These are phyloP conservation scores for Candida ulmi DNA, from an alignment of 805 yeast genomes.

Conservation along the genomic window DNA sequence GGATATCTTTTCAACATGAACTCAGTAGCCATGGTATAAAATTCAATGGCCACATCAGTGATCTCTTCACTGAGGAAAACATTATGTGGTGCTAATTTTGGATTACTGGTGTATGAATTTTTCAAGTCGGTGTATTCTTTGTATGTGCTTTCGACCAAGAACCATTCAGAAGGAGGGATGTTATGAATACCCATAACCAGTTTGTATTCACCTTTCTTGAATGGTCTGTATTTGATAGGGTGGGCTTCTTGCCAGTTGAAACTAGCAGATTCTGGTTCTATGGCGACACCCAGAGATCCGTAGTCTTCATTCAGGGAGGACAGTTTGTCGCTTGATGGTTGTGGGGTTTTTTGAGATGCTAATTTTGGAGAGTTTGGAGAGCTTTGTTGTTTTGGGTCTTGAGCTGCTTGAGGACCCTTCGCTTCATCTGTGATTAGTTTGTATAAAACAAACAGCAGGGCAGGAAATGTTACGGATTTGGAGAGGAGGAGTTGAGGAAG, in stretches of 20 bases:
- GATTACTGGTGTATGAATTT: constrained; percentile 26
- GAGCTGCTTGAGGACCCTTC: too few relatives aligned
- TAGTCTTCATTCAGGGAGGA: neutral
- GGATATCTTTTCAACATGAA: constrained; percentile 22
- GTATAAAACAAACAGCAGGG: neutral
- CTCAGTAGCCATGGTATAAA: constrained; percentile 17
- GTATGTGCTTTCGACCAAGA: constrained; percentile 59
- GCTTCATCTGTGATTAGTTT: neutral
- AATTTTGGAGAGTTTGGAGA: neutral
- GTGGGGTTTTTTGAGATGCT: neutral
- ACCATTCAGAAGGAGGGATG: constrained; percentile 46
- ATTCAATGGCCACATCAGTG: constrained; percentile 16
- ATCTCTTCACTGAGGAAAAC: constrained; percentile 27
- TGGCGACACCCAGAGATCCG: constrained; percentile 1
- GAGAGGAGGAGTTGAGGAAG: neutral
- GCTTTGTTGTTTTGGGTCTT: too few relatives aligned
- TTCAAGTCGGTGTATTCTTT: constrained; percentile 37
- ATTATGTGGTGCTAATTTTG: constrained; percentile 28
- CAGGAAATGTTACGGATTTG: neutral
- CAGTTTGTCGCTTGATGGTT: neutral
- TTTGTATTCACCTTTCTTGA: constrained; percentile 52
- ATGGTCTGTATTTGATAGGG: constrained; percentile 50
- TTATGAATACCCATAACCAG: constrained; percentile 59
- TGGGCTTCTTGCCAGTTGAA: constrained; percentile 39
- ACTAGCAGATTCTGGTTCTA: constrained; percentile 27